Evolutionary conservation across 805 yeast genomes (phyloP), one percentile per base, ranked within the genome.

Genomic region (Priceomyces haplophilus): DNA sequence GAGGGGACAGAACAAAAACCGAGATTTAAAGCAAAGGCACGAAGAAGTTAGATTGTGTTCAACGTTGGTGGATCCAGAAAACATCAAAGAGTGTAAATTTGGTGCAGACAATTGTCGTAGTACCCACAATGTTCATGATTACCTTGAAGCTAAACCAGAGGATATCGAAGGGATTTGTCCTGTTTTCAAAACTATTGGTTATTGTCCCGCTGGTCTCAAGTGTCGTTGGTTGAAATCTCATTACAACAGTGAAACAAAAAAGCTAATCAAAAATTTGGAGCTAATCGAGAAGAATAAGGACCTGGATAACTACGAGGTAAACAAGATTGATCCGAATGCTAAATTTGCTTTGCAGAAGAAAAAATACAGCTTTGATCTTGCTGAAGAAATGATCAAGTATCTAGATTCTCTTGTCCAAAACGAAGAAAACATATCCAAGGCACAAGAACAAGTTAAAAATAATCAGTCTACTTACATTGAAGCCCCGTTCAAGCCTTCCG

Each of bases 151-250:
- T 18, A 91, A 93, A 61, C 84, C 80, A 1, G 72, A 65, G 0
- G 98, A 93, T 59, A 66, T 88, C 17, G 78, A 73, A 7, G 95
- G 95, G 0, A 56, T 55, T 1, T 93, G 99, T 64, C 98, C 99
- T 0, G 96, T 88, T 3, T 89, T 68, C 58, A 69, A 69, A 25
- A 83, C 85, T 1, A 69, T 88, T 27, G 99, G 99, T 0, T 82
- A 79, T 56, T 93, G 99, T 71, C 96, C 96, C 3, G 78, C 85
- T 47, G 99, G 99, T 0, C 65, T 87, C 53, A 91, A 88, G 61
- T 93, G 99, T 67, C 79, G 97, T 54, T 93, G 96, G 88, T 74
- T 93, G 44, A 67, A 76, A 3, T 78, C 87, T 12, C 98, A 93
- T 65, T 76, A 68, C 55, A 59, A 75, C 51, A 57, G 56, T 24